phyloP scores from a whole-genome alignment of 371 early-diverging fungal genomes.

The Saksenaea vasiformis region DNA sequence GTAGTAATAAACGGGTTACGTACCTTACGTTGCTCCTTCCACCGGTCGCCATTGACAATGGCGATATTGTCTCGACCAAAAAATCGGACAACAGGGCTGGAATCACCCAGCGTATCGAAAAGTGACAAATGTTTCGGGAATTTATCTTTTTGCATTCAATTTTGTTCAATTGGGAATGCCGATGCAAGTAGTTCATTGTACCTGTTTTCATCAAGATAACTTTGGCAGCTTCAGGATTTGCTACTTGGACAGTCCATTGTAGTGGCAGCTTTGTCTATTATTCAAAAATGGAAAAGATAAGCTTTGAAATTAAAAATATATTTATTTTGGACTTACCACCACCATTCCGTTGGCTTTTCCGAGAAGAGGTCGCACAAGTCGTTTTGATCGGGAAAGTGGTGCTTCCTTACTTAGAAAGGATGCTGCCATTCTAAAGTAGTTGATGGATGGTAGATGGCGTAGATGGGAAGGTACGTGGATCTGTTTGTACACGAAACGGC shows the following conservation, averaged over 20 bases:
- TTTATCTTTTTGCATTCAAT: constrained; percentile 1
- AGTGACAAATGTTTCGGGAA: constrained; percentile 15
- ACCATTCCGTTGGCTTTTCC: constrained; percentile 12
- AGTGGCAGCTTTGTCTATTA: constrained; percentile 24
- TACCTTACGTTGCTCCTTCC: constrained; percentile 43
- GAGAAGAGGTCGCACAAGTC: constrained; percentile 10
- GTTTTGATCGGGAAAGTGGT: constrained; percentile 1
- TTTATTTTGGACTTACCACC: neutral
- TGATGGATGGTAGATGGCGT: constrained; percentile 13
- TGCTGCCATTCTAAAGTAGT: neutral
- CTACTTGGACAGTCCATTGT: constrained; percentile 31
- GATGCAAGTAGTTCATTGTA: constrained; percentile 1
- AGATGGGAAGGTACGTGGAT: constrained; percentile 9
- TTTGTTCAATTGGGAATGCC: neutral
- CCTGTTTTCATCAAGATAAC: constrained; percentile 34
- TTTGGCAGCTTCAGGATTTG: constrained; percentile 31
- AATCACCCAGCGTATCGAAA: constrained; percentile 7
- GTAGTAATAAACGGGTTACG: too few relatives aligned
- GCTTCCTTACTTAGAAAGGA: constrained; percentile 8
- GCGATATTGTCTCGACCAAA: constrained; percentile 33
- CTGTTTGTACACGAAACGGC: neutral
- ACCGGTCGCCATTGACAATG: constrained; percentile 32
- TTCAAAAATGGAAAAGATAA: neutral
- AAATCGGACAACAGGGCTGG: constrained; percentile 18
- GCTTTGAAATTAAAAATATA: neutral